These are phyloP conservation scores for Mortierella sp. DNA, from an alignment of 371 early-diverging fungal species.

Conservation along the genomic window DNA sequence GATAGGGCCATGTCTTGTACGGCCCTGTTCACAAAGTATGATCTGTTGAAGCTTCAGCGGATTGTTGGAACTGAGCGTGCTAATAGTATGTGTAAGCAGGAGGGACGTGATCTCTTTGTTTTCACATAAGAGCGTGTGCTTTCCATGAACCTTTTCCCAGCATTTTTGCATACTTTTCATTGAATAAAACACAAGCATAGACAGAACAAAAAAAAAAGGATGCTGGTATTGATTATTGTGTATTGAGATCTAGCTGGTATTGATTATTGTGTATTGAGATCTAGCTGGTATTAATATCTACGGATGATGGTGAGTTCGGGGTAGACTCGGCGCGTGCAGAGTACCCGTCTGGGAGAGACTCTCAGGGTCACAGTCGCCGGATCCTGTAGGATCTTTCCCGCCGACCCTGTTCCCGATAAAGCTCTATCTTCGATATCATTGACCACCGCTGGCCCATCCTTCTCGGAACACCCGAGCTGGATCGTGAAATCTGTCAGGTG, in stretches of 20 bases:
- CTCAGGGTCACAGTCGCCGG: background rate
- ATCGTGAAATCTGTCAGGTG: background rate
- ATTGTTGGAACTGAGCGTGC: conserved; percentile 88
- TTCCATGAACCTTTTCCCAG: background rate
- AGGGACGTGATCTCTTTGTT: conserved; percentile 77
- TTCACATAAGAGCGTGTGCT: conserved; percentile 68
- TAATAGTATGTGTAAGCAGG: conserved; percentile 77
- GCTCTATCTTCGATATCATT: background rate
- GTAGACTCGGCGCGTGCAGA: background rate
- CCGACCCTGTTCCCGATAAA: background rate
- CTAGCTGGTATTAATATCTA: background rate
- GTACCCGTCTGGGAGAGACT: background rate
- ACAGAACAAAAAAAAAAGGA: too few species aligned
- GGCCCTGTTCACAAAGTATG: conserved; percentile 86
- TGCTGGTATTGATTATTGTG: too few species aligned
- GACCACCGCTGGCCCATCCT: background rate
- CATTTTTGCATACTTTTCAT: background rate
- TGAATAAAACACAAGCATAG: too few species aligned
- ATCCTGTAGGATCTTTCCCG: background rate
- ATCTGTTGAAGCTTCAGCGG: conserved; percentile 88
- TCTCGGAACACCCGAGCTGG: background rate
- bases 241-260: too few species aligned
- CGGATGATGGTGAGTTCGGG: background rate
- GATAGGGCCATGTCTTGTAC: conserved; percentile 69
- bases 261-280: too few species aligned